Evolutionary conservation across 257 asterid genomes (phyloP).

Genomic region (Osmanthus fragrans): DNA sequence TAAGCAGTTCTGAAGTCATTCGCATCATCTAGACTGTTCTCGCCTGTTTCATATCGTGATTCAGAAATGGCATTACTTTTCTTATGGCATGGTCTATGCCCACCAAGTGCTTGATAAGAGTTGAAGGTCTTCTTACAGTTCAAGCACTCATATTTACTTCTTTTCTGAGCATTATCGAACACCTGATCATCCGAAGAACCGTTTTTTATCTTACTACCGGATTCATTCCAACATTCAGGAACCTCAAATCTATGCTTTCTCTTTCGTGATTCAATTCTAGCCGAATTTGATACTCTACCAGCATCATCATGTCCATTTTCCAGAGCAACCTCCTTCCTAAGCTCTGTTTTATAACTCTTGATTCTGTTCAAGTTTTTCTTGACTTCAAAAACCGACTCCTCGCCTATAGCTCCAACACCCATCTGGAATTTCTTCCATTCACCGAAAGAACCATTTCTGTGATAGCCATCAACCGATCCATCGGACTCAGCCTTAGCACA

Average conservation of each 20-base stretch:
- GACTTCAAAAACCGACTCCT: constrained; percentile 34
- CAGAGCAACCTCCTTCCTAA: constrained; percentile 19
- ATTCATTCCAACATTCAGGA: constrained; percentile 33
- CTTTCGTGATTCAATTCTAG: constrained; percentile 42
- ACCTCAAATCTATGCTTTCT: constrained; percentile 40
- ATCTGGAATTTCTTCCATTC: constrained; percentile 28
- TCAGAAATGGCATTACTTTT: constrained; percentile 39
- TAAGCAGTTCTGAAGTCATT: constrained; percentile 29
- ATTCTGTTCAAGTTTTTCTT: constrained; percentile 32
- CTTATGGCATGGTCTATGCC: constrained; percentile 92
- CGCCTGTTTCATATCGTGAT: constrained; percentile 57
- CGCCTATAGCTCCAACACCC: constrained; percentile 28
- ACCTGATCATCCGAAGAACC: constrained; percentile 38
- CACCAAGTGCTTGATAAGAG: constrained; percentile 94
- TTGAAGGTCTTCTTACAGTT: constrained; percentile 80
- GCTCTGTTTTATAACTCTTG: constrained; percentile 38
- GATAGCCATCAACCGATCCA: constrained; percentile 53
- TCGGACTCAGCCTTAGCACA: constrained; percentile 68
- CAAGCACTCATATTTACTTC: constrained; percentile 75
- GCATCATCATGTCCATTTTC: constrained; percentile 32
- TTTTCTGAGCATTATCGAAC: constrained; percentile 38
- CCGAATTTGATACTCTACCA: constrained; percentile 22
- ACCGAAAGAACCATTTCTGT: constrained; percentile 23
- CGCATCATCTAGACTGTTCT: constrained; percentile 58
- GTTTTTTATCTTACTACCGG: constrained; percentile 29